phyloP scores from a whole-genome alignment of 306 rosid genomes.

The Neltuma alba region DNA sequence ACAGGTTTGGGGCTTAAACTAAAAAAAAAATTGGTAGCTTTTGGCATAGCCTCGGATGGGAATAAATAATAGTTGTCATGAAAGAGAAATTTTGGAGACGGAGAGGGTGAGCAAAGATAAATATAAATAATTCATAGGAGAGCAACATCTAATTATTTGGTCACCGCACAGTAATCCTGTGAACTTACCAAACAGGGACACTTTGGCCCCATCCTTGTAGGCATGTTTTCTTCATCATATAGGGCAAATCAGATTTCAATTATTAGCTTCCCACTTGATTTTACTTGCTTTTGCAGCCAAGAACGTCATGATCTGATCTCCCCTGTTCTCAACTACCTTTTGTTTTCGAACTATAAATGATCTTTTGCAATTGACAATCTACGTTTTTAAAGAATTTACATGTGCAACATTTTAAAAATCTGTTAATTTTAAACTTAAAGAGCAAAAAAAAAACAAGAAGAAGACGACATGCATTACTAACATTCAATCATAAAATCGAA shows the following conservation, averaged over 20 bases:
- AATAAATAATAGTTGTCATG: background rate
- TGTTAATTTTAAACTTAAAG: background rate
- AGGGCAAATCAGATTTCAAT: background rate
- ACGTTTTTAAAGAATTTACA: background rate
- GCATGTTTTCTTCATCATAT: background rate
- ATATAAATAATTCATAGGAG: background rate
- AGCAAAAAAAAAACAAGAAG: background rate
- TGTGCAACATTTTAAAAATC: background rate
- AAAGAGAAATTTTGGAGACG: background rate
- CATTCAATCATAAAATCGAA: background rate
- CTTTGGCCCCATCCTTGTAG: background rate
- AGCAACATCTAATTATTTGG: background rate
- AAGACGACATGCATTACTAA: too few species aligned
- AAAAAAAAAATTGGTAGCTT: background rate
- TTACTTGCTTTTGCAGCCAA: background rate
- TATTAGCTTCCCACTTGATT: slow-evolving; percentile 16
- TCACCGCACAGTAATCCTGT: background rate
- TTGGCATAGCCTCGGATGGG: background rate
- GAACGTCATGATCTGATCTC: background rate
- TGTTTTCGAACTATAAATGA: background rate
- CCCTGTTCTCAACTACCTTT: background rate
- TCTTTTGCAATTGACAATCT: background rate
- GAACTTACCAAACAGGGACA: background rate
- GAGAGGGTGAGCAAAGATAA: background rate
- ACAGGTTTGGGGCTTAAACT: background rate